Evolutionary conservation across 345 rosid species (phyloP), one percentile per base, ranked within the genome.

Genomic region (thale cress (Arabidopsis thaliana)): DNA sequence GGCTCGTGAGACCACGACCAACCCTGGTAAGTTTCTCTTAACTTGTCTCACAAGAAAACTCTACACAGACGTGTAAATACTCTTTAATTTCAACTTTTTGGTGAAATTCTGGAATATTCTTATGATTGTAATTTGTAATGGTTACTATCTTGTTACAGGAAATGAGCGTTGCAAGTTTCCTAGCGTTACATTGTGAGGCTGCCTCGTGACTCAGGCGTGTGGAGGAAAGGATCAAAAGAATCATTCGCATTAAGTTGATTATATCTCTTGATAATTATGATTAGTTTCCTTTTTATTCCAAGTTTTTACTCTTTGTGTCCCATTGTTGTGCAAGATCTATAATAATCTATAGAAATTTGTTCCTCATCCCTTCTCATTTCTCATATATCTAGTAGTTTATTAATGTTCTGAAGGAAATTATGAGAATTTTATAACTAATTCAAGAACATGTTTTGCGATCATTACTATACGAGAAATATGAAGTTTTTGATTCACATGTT

Each of bases 21-120:
- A 88, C 75, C 97, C 97, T n/a, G 87, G 96, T 92, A 69, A 86
- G 88, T 76, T 57, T 51, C 56, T 20, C 49, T 28, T 1, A 22
- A 36, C 23, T 33, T 67, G 16, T 49, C 11, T 25, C 14, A 37
- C 51, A 73, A 74, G 67, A 28, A 24, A 46, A 28, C 34, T 40
- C 0, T 12, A 59, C n/a, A 49, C 3, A 75, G 53, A 41, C 79
- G 37, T 32, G 37, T 32, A 41, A 51, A 32, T 42, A 36, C 40
- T 16, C 32, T n/a, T 53, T 25, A 40, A 10, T 60, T 52, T 13
- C 4, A 32, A 58, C 3, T 28, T 28, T 28, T 2, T 28, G 30
- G 3, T 28, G 3, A 28, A 28, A 28, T 28, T 28, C 30, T 33
- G 8, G 22, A 30, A 16, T 34, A 38, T 2, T 67, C 25, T 36